Conservation (phyloP, 2,329 filamentous ascomycete species). For the Gnomoniopsis smithogilvyi region DNA sequence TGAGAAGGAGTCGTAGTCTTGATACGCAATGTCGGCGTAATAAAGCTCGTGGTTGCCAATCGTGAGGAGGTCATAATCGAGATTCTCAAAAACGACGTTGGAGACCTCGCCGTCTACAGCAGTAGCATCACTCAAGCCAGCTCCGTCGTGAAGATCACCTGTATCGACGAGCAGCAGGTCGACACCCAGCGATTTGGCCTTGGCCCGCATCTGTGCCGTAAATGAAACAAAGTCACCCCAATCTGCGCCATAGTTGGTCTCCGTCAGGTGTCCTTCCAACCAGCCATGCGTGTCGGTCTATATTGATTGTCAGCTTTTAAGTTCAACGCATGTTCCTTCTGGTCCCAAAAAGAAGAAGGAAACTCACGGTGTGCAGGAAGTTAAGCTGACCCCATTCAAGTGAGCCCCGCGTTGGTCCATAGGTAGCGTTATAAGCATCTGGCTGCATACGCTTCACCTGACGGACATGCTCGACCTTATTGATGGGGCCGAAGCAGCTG, state of each 20-base stretch:
- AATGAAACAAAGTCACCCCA: conserved; percentile 66
- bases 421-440: conserved; percentile 37
- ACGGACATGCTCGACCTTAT: conserved; percentile 41
- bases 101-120: conserved; percentile 53
- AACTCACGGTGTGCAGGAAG: conserved; percentile 52
- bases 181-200: conserved; percentile 52
- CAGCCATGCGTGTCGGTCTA: conserved; percentile 59
- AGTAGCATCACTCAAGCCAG: conserved; percentile 60
- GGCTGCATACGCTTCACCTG: conserved; percentile 48
- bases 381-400: conserved; percentile 64
- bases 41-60: conserved; percentile 64
- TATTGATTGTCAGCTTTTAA: not conserved
- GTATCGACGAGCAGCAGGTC: conserved; percentile 61
- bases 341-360: not conserved
- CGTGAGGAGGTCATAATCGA: conserved; percentile 40
- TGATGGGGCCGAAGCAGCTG: conserved; percentile 39
- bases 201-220: conserved; percentile 55
- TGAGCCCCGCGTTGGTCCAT: conserved; percentile 36
- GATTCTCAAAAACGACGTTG: conserved; percentile 41
- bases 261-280: conserved; percentile 59
- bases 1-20: conserved; percentile 58
- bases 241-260: conserved; percentile 62
- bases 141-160: conserved; percentile 64
- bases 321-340: too few species aligned
- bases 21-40: conserved; percentile 57